A percentile compares a stretch with the other conserved stretches of the same genome.
Conservation (phyloP, 768 basidiomycete species). For the Ephemerocybe angulata region DNA sequence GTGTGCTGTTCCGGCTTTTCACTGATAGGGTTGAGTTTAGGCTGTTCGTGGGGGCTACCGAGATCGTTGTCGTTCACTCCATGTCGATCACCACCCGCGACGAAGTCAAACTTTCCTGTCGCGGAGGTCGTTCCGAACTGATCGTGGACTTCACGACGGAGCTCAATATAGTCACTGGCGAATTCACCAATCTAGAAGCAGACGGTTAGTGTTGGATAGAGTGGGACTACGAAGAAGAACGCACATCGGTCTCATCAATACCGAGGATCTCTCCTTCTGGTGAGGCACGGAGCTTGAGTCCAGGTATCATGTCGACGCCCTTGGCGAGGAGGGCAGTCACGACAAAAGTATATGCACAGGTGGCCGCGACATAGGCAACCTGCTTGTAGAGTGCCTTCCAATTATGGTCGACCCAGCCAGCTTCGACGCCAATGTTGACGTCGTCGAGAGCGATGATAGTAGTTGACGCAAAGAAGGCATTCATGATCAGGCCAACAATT, state of each 20-base stretch:
- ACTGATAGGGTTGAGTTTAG: not conserved
- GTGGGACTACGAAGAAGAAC: constrained; percentile 11
- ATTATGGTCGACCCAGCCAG: constrained; percentile 73
- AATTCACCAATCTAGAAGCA: constrained; percentile 59
- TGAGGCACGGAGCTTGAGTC: constrained; percentile 50
- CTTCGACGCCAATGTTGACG: constrained; percentile 46
- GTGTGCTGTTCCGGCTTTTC: not conserved
- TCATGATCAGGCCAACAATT: constrained; percentile 67
- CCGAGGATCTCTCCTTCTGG: constrained; percentile 58
- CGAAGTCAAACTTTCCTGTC: constrained; percentile 16
- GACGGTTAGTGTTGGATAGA: not conserved
- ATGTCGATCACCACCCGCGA: constrained; percentile 37
- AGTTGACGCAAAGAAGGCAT: constrained; percentile 70
- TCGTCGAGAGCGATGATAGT: constrained; percentile 67
- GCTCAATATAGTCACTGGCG: constrained; percentile 65
- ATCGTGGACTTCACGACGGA: constrained; percentile 58
- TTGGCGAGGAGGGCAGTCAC: constrained; percentile 61
- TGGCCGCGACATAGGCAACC: constrained; percentile 58
- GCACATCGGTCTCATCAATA: constrained; percentile 70
- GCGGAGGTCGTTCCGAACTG: constrained; percentile 12
- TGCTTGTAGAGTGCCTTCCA: constrained; percentile 82
- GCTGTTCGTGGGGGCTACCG: not conserved
- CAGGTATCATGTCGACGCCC: constrained; percentile 52
- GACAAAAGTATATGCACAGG: constrained; percentile 56
- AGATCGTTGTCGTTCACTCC: constrained; percentile 32